phyloP scores from a whole-genome alignment of 768 basidiomycete species.

The Lepiota brunneoincarnata region DNA sequence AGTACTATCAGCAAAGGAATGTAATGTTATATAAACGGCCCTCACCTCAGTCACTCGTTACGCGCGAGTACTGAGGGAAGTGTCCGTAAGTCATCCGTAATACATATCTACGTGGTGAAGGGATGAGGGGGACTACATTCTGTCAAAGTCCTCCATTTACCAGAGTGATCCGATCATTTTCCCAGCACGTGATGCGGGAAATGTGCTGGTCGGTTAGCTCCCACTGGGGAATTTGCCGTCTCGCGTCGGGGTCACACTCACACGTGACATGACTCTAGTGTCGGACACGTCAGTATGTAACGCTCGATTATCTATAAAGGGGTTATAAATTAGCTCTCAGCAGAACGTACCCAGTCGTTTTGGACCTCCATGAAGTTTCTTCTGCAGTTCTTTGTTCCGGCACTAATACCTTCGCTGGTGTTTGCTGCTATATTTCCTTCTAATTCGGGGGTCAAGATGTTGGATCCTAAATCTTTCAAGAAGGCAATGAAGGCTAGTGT shows the following conservation, averaged over 20 bases:
- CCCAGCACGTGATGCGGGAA: no score
- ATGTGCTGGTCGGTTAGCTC: no score
- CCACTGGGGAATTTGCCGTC: no score
- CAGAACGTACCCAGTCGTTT: background rate
- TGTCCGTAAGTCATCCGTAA: no score
- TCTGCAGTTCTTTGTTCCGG: constrained; percentile 33
- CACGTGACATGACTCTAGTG: background rate
- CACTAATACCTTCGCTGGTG: constrained; percentile 44
- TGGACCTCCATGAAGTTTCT: constrained; percentile 29
- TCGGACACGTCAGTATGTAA: constrained; percentile 9
- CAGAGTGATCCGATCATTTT: no score
- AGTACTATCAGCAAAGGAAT: no score
- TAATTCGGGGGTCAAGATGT: constrained; percentile 63
- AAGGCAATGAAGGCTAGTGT: constrained; percentile 76
- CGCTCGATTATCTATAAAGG: background rate
- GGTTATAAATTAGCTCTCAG: constrained; percentile 3
- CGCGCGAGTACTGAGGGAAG: no score
- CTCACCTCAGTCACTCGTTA: no score
- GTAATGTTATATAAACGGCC: no score
- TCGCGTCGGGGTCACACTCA: background rate
- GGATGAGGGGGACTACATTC: no score
- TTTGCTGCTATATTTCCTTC: constrained; percentile 46
- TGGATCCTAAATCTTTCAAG: constrained; percentile 69
- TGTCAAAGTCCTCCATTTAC: no score
- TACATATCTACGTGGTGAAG: no score